Conservation (phyloP, 2,329 filamentous ascomycete genomes). For the Ustilaginoidea virens region DNA sequence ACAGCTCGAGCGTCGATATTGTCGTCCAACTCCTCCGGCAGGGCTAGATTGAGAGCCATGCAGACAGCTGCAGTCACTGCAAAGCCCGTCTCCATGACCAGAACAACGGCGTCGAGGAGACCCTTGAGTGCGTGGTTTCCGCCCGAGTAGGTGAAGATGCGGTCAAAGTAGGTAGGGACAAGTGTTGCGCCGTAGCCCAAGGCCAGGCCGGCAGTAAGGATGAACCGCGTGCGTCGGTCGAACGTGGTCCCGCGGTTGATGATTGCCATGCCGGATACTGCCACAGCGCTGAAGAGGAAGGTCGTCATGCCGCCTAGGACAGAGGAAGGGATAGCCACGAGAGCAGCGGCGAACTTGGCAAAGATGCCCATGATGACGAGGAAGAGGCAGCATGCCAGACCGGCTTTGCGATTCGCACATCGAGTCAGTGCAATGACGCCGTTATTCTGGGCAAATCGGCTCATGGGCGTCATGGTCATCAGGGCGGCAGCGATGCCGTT, state of each 20-base stretch:
- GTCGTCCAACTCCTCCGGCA: slow-evolving; percentile 62
- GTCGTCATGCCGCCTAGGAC: slow-evolving; percentile 42
- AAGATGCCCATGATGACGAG: slow-evolving; percentile 70
- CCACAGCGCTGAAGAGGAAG: slow-evolving; percentile 53
- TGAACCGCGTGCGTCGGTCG: slow-evolving; percentile 68
- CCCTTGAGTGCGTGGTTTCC: slow-evolving; percentile 51
- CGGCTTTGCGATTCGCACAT: slow-evolving; percentile 67
- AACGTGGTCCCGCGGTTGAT: slow-evolving; percentile 54
- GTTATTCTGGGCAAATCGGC: slow-evolving; percentile 72
- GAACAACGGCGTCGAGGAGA: slow-evolving; percentile 58
- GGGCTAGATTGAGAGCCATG: slow-evolving; percentile 55
- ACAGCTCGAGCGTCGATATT: slow-evolving; percentile 9
- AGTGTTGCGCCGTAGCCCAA: slow-evolving; percentile 59
- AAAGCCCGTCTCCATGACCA: slow-evolving; percentile 63
- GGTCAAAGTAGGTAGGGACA: slow-evolving; percentile 49
- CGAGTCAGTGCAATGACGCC: slow-evolving; percentile 70
- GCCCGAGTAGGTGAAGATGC: slow-evolving; percentile 59
- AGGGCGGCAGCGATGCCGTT: slow-evolving; percentile 62
- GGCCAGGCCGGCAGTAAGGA: slow-evolving; percentile 59
- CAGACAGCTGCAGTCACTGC: slow-evolving; percentile 60
- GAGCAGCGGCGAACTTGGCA: slow-evolving; percentile 72
- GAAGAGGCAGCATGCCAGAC: slow-evolving; percentile 64
- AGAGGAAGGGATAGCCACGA: slow-evolving; percentile 35
- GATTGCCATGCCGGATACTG: slow-evolving; percentile 64
- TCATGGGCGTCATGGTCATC: slow-evolving; percentile 68